phyloP scores from a whole-genome alignment of 345 rosid genomes.

The Moricandia moricandioides region DNA sequence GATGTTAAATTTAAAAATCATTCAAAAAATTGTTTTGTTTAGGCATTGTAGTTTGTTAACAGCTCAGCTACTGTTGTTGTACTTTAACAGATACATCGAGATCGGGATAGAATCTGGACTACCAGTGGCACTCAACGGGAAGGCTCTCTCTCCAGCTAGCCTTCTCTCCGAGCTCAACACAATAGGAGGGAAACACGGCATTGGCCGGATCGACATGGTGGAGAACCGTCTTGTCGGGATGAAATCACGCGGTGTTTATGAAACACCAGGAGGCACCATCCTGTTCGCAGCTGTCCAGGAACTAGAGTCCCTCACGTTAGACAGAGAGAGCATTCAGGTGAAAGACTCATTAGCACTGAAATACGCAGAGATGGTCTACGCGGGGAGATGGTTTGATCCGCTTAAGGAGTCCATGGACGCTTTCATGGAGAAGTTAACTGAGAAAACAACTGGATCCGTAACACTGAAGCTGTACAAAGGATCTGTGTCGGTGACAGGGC shows the following conservation, averaged over 20 bases:
- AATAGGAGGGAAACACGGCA: constrained; percentile 78
- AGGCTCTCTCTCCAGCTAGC: constrained; percentile 68
- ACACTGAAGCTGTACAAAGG: constrained; percentile 81
- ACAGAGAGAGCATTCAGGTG: constrained; percentile 74
- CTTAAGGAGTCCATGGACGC: constrained; percentile 80
- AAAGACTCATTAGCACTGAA: constrained; percentile 77
- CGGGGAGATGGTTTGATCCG: constrained; percentile 96
- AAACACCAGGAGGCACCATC: constrained; percentile 95
- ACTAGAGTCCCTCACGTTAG: constrained; percentile 82
- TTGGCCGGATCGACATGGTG: constrained; percentile 90
- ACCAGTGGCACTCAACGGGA: constrained; percentile 73
- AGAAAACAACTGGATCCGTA: constrained; percentile 72
- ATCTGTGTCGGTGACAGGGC: constrained; percentile 57
- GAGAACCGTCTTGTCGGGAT: constrained; percentile 95
- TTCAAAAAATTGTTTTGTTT: too few relatives aligned
- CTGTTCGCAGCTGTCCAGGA: constrained; percentile 74
- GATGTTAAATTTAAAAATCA: too few relatives aligned
- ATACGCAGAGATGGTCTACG: constrained; percentile 89
- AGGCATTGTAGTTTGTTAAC: too few relatives aligned
- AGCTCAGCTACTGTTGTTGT: not conserved
- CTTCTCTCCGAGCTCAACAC: constrained; percentile 68
- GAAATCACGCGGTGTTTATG: constrained; percentile 96
- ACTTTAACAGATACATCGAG: constrained; percentile 54
- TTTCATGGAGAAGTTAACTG: constrained; percentile 79
- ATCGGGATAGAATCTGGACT: constrained; percentile 72